A percentile compares a stretch with the other conserved stretches of the same genome.
Evolutionary conservation across 1,139 yeast species (phyloP).

Genomic region (Yamadazyma trypodendri): DNA sequence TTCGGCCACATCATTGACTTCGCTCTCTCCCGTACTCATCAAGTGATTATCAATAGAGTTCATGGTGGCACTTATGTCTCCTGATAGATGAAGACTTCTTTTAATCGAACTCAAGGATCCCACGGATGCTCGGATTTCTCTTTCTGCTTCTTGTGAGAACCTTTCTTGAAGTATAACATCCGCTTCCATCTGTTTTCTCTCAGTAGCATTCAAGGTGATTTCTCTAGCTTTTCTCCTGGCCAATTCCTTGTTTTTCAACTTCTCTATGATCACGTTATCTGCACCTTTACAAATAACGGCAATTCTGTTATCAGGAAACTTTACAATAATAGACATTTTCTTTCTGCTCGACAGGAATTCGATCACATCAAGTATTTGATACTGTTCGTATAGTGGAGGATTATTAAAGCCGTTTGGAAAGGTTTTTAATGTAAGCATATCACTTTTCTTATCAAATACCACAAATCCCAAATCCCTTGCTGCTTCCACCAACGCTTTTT

Average conservation of each 20-base stretch:
- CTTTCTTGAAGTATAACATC: constrained; percentile 58
- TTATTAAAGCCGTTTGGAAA: constrained; percentile 79
- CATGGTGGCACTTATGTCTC: constrained; percentile 17
- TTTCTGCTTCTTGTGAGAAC: constrained; percentile 33
- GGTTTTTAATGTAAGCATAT: constrained; percentile 61
- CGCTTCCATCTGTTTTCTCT: constrained; percentile 79
- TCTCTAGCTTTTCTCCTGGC: constrained; percentile 67
- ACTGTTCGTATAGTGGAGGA: constrained; percentile 63
- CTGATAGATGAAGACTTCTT: constrained; percentile 25
- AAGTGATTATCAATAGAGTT: constrained; percentile 59
- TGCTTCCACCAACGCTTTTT: constrained; percentile 86
- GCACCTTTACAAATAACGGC: constrained; percentile 93
- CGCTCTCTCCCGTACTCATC: constrained; percentile 51
- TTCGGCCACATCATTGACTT: constrained; percentile 57
- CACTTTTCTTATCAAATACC: constrained; percentile 65
- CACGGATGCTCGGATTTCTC: constrained; percentile 20
- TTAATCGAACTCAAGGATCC: constrained; percentile 32
- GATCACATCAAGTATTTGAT: constrained; percentile 72
- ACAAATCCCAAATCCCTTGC: constrained; percentile 93
- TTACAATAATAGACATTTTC: constrained; percentile 88
- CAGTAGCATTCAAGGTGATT: constrained; percentile 55
- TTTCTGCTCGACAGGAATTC: constrained; percentile 88
- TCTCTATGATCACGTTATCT: constrained; percentile 84
- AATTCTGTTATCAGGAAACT: constrained; percentile 76
- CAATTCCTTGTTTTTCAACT: constrained; percentile 54